Conservation (phyloP, 495 filamentous ascomycete species). For the Annulohypoxylon bovei region DNA sequence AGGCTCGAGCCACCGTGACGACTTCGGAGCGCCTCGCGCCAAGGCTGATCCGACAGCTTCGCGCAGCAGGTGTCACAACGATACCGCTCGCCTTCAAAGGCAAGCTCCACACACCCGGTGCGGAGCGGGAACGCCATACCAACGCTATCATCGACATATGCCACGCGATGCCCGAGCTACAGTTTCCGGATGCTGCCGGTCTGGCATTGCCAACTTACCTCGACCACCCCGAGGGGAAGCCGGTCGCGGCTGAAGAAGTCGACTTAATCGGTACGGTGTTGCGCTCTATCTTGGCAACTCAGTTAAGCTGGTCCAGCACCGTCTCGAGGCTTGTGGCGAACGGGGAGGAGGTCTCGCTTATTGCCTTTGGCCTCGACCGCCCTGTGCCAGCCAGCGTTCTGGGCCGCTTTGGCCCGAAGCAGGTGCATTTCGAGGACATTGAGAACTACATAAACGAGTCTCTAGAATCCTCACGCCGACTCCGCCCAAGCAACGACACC, state of each 20-base stretch:
- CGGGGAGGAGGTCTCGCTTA: too few species aligned
- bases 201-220: background rate
- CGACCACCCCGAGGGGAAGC: background rate
- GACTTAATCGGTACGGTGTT: background rate
- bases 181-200: background rate
- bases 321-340: too few species aligned
- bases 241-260: background rate
- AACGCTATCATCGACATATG: background rate
- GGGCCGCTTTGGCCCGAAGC: conserved; percentile 37
- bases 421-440: background rate
- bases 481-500: too few species aligned
- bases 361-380: conserved; percentile 52
- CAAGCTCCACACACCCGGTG: background rate
- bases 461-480: background rate
- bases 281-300: background rate
- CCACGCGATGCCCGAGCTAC: background rate
- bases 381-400: conserved; percentile 52
- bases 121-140: background rate
- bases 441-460: background rate
- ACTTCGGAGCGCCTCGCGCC: conserved; percentile 24
- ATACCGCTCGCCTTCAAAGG: background rate
- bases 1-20: conserved; percentile 50
- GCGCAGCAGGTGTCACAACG: conserved; percentile 47
- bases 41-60: conserved; percentile 42
- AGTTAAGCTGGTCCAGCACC: too few species aligned